Evolutionary conservation across 2,329 filamentous ascomycete species (phyloP).

Genomic region (Colletotrichum zoysiae): DNA sequence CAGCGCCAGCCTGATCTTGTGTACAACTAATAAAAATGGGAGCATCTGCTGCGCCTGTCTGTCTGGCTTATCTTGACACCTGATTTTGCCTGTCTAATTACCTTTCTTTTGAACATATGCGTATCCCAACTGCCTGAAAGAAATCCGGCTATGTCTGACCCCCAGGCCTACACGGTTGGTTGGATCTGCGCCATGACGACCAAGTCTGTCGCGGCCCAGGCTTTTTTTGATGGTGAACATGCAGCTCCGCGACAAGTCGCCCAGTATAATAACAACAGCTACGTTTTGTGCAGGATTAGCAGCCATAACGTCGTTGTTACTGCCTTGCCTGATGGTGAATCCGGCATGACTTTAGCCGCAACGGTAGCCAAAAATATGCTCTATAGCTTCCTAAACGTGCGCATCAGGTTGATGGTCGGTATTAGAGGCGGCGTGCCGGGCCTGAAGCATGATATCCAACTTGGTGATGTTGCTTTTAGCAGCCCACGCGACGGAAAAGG

Average conservation of each 20-base stretch:
- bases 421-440: slow-evolving; percentile 23
- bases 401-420: slow-evolving; percentile 29
- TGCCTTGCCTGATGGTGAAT: slow-evolving; percentile 45
- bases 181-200: no score
- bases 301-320: slow-evolving; percentile 53
- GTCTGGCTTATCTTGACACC: not conserved
- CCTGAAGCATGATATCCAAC: slow-evolving; percentile 20
- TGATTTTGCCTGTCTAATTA: no score
- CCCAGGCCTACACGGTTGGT: no score
- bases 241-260: no score
- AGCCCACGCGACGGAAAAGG: not conserved
- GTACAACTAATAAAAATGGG: not conserved
- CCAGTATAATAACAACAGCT: slow-evolving; percentile 49
- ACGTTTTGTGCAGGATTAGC: slow-evolving; percentile 49
- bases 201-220: no score
- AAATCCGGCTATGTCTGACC: no score
- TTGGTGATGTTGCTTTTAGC: slow-evolving; percentile 40
- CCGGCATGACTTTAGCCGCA: slow-evolving; percentile 47
- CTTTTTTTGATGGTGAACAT: no score
- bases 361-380: slow-evolving; percentile 16
- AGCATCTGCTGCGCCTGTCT: not conserved
- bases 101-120: no score
- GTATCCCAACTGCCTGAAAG: no score
- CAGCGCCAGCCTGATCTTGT: slow-evolving; percentile 16
- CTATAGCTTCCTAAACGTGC: slow-evolving; percentile 30